Conservation (phyloP, 2,329 filamentous ascomycete species). For the Microdochium nivale region DNA sequence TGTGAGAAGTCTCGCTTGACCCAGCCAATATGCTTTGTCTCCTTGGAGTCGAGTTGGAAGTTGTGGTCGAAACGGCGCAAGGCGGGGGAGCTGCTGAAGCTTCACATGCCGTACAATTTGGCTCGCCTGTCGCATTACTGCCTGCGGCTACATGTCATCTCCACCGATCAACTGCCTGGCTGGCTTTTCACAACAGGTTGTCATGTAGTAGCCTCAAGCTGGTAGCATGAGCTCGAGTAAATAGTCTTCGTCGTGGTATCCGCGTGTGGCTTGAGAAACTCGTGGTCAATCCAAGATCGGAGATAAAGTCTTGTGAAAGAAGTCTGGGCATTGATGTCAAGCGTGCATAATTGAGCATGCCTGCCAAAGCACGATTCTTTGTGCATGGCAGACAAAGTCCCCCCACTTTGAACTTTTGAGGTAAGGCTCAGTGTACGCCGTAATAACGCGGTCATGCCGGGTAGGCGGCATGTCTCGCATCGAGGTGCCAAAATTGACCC, state of each 20-base stretch:
- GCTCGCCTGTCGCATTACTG: constrained; percentile 24
- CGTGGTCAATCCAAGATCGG: no score
- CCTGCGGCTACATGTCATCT: constrained; percentile 14
- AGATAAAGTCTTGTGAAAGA: no score
- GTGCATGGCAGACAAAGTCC: no score
- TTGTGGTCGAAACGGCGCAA: background rate
- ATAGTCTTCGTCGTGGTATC: no score
- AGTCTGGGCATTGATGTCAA: no score
- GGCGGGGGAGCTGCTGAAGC: constrained; percentile 11
- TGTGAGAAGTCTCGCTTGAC: background rate
- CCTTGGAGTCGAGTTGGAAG: background rate
- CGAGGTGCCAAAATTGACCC: background rate
- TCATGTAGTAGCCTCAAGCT: background rate
- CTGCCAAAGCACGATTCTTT: no score
- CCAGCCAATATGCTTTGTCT: background rate
- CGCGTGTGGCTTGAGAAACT: no score
- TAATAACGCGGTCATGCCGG: background rate
- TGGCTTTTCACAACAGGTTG: background rate
- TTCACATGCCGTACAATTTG: constrained; percentile 20
- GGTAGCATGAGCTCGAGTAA: no score
- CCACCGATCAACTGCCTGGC: background rate
- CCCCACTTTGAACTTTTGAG: no score
- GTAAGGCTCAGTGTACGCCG: background rate
- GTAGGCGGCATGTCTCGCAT: constrained; percentile 2
- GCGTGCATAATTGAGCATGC: no score